Conservation (phyloP, 768 basidiomycete genomes). For the Clitopilus hobsonii region DNA sequence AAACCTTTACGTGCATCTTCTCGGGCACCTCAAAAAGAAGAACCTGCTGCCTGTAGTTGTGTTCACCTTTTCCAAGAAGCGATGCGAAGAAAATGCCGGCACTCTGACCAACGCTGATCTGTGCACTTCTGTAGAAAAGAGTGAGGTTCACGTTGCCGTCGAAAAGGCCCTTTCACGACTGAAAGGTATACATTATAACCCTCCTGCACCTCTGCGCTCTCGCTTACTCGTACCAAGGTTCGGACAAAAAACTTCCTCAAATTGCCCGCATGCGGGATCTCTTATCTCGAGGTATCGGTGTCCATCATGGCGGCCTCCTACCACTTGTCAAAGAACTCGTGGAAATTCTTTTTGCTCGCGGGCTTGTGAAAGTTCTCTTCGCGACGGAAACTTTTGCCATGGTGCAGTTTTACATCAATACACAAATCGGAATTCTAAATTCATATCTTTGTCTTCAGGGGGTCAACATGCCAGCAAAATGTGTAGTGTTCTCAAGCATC, state of each 20-base stretch:
- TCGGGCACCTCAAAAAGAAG: conserved; percentile 83
- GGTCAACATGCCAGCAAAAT: conserved; percentile 98
- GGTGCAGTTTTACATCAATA: conserved; percentile 45
- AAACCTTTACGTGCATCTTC: conserved; percentile 89
- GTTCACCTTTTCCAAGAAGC: conserved; percentile 96
- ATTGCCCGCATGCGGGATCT: conserved; percentile 87
- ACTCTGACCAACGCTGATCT: conserved; percentile 87
- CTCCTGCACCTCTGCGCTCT: conserved; percentile 4
- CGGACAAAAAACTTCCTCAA: conserved; percentile 91
- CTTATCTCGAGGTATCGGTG: conserved; percentile 89
- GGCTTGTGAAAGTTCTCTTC: conserved; percentile 93
- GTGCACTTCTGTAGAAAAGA: conserved; percentile 88
- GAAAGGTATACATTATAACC: conserved; percentile 54
- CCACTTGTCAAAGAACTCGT: conserved; percentile 98
- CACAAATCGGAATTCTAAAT: neutral
- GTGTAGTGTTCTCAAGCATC: conserved; percentile 92
- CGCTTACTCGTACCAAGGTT: conserved; percentile 43
- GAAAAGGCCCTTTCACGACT: conserved; percentile 88
- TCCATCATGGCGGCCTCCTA: conserved; percentile 94
- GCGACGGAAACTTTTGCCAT: conserved; percentile 99
- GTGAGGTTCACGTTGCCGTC: conserved; percentile 91
- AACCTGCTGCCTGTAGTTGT: conserved; percentile 88
- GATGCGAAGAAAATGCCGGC: conserved; percentile 93
- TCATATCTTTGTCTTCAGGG: conserved; percentile 50
- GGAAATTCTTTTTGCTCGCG: conserved; percentile 92